A percentile compares a stretch with the other conserved stretches of the same genome.
Evolutionary conservation across 208 protist species (phyloP).

Genomic region (Jaenimonas drosophilae): DNA sequence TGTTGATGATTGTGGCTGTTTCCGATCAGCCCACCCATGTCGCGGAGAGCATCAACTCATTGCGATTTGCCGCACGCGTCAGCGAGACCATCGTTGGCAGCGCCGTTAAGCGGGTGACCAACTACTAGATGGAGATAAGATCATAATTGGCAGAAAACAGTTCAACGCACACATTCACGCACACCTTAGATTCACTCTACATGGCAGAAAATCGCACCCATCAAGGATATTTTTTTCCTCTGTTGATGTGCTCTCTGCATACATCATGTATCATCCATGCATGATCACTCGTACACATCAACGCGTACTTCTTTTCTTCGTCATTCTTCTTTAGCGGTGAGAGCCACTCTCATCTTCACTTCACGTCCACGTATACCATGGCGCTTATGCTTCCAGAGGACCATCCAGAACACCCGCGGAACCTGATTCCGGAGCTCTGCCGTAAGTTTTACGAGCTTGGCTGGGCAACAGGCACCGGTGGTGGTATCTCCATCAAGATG

Average conservation of each 20-base stretch:
- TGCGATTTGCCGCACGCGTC: constrained; percentile 91
- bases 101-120: constrained; percentile 65
- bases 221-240: constrained; percentile 2
- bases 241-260: neutral
- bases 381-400: constrained; percentile 13
- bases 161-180: constrained; percentile 4
- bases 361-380: constrained; percentile 4
- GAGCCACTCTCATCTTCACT: neutral
- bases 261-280: neutral
- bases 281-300: neutral
- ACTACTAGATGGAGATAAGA: constrained; percentile 13
- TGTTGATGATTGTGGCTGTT: constrained; percentile 91
- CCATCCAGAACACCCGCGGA: constrained; percentile 63
- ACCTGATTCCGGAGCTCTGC: constrained; percentile 91
- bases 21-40: constrained; percentile 54
- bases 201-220: too few relatives aligned
- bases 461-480: constrained; percentile 95
- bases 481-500: constrained; percentile 86
- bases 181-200: too few relatives aligned
- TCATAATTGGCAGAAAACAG: neutral
- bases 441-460: constrained; percentile 87
- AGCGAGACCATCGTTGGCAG: constrained; percentile 79
- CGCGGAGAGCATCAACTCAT: constrained; percentile 80
- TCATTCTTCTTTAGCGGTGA: neutral
- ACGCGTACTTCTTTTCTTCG: neutral